Percentiles rank a stretch among this genome's conserved stretches.
phyloP scores from a whole-genome alignment of 331 rosid species.

The Rosa hybrid region DNA sequence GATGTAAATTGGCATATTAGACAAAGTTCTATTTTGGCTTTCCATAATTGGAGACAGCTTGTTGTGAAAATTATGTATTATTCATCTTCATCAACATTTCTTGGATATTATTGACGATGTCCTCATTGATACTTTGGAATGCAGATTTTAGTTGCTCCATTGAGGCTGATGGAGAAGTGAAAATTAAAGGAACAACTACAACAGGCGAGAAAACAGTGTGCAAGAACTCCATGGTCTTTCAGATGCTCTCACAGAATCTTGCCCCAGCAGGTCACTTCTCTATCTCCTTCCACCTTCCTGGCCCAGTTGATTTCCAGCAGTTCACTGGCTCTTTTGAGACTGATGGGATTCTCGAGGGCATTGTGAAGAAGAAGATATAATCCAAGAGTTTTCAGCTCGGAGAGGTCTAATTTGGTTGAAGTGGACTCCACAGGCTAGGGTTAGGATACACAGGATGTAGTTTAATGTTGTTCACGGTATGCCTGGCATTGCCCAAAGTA shows the following conservation, averaged over 20 bases:
- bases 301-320: slow-evolving; percentile 44
- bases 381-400: neutral
- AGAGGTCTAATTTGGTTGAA: slow-evolving; percentile 7
- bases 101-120: neutral
- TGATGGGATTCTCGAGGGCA: slow-evolving; percentile 52
- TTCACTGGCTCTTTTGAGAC: slow-evolving; percentile 40
- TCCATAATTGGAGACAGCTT: neutral
- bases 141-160: slow-evolving; percentile 52
- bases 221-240: slow-evolving; percentile 54
- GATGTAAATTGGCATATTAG: neutral
- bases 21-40: neutral
- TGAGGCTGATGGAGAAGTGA: slow-evolving; percentile 46
- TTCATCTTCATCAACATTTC: neutral
- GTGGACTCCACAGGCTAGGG: neutral
- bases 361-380: slow-evolving; percentile 39
- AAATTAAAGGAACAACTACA: slow-evolving; percentile 47
- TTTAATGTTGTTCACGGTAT: slow-evolving; percentile 4
- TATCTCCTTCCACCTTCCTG: slow-evolving; percentile 52
- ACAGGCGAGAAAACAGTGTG: slow-evolving; percentile 59
- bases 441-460: slow-evolving; percentile 5
- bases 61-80: neutral
- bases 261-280: slow-evolving; percentile 65
- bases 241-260: slow-evolving; percentile 51
- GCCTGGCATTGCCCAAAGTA: neutral
- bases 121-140: slow-evolving; percentile 24